Evolutionary conservation across 768 basidiomycete genomes (phyloP), one percentile per base, ranked within the genome.

Genomic region (Brasilioporus rufonigricans): DNA sequence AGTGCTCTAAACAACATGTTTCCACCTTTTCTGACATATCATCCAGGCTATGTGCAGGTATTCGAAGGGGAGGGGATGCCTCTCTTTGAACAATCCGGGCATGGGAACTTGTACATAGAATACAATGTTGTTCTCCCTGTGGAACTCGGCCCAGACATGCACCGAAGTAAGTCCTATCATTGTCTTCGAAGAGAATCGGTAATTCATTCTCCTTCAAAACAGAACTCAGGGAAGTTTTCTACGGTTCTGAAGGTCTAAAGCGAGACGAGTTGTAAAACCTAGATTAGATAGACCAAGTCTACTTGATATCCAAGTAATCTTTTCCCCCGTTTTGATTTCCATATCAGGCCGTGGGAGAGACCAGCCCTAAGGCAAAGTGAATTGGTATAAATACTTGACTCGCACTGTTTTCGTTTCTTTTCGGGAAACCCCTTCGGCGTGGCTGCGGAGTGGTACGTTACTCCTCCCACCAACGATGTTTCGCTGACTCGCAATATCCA

Each of bases 21-120:
- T 27, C 1, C 9, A 9, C 7, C n/a, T n/a, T 44, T 26, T 3
- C 46, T 48, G 23, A 68, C 44, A 36, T 33, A 13, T 16, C 32
- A 31, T 41, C n/a, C 62, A 91, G 93, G 90, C 11, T 89, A 85
- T 67, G 91, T 98, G 9, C 89, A 98, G 67, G 81, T 79, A 13
- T 79, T 98, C 52, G 80, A 85, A 58, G 93, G 82, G 27, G 93
- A 99, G 69, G 97, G 97, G 5, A 93, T 98, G 87, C 89, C 91
- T 1, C 67, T 84, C 35, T 86, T 81, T 64, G 81, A 83, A 53
- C 71, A 76, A 55, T 72, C 75, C 11, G 66, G 72, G 21, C 77
- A 83, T 58, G 97, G 97, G 16, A 87, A 96, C 68, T 75, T 99
- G 44, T 98, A 84, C 63, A 80, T 99, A 50, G 95, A 98, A 71